Evolutionary conservation across 441 rosid species (phyloP), one percentile per base, ranked within the genome.

Genomic region (Eruca vesicaria): DNA sequence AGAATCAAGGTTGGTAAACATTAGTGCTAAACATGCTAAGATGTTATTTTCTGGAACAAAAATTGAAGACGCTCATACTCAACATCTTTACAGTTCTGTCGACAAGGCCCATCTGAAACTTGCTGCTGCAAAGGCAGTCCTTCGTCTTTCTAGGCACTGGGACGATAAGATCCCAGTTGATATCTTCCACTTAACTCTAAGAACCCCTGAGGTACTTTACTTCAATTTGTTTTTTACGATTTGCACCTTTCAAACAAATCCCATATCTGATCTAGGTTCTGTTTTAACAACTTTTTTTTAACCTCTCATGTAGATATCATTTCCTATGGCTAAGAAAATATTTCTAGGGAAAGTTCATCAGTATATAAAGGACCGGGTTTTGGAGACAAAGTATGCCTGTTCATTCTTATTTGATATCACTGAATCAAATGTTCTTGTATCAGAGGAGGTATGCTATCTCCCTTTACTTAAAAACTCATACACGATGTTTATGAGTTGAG

Each of bases 51-150:
- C 15, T 41, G n/a, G 64, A 64, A 64, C n/a, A 57, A 53, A 58
- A 69, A 38, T 60, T 75, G 77, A 68, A 75, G 65, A 64, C 72
- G 32, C 67, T 76, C 64, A 28, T 68, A 9, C 38, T 66, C 76
- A 73, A 79, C 62, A 57, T 86, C 69, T 82, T 63, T 81, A 71
- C 98, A 97, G 99, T 74, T 83, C 83, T 78, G 90, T 91, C 76
- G 98, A 97, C 81, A 92, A 90, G 87, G 91, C 97, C 68, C 99
- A 97, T 81, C 79, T 97, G 82, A 90, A 84, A 88, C 91, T 97
- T 80, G 96, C 99, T 82, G 83, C 97, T 79, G 98, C 99, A 14
- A 94, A 92, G 87, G 97, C 97, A 21, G 85, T 93, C 83, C 91
- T 97, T 82, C 98, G 97, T 56, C 81, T 97, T 61, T 86, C 98